These are phyloP conservation scores for Hydnomerulius pinastri DNA, from an alignment of 768 basidiomycete genomes.

Conservation along the genomic window DNA sequence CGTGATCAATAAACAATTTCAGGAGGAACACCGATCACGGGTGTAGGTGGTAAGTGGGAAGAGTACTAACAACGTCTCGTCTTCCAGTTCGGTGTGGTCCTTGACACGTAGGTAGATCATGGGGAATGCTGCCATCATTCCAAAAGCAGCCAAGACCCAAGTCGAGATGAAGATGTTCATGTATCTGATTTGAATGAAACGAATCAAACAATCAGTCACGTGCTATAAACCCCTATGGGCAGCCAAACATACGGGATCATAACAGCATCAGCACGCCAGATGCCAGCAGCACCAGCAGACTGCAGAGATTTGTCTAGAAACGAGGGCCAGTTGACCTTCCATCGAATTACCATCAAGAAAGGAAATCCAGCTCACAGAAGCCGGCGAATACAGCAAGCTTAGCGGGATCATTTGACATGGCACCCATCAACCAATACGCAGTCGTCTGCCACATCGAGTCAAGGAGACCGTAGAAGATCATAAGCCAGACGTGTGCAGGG, in stretches of 20 bases:
- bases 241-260: slow-evolving; percentile 66
- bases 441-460: slow-evolving; percentile 88
- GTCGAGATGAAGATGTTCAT: slow-evolving; percentile 78
- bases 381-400: slow-evolving; percentile 82
- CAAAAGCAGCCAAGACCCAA: slow-evolving; percentile 65
- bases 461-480: slow-evolving; percentile 73
- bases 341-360: too few species aligned
- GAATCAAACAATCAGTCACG: slow-evolving; percentile 38
- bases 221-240: too few species aligned
- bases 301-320: slow-evolving; percentile 72
- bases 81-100: slow-evolving; percentile 52
- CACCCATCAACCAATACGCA: slow-evolving; percentile 84
- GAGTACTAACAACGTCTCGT: slow-evolving; percentile 50
- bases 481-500: slow-evolving; percentile 60
- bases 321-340: not conserved
- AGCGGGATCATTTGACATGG: slow-evolving; percentile 80
- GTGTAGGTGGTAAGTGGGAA: too few species aligned
- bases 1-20: too few species aligned
- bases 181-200: too few species aligned
- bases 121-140: slow-evolving; percentile 66
- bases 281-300: slow-evolving; percentile 68
- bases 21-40: too few species aligned
- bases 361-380: slow-evolving; percentile 83
- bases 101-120: slow-evolving; percentile 74
- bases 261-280: slow-evolving; percentile 72